A percentile compares a stretch with the other conserved stretches of the same genome.
These are phyloP conservation scores for Zangia roseola DNA, from an alignment of 768 basidiomycete species.

Conservation along the genomic window DNA sequence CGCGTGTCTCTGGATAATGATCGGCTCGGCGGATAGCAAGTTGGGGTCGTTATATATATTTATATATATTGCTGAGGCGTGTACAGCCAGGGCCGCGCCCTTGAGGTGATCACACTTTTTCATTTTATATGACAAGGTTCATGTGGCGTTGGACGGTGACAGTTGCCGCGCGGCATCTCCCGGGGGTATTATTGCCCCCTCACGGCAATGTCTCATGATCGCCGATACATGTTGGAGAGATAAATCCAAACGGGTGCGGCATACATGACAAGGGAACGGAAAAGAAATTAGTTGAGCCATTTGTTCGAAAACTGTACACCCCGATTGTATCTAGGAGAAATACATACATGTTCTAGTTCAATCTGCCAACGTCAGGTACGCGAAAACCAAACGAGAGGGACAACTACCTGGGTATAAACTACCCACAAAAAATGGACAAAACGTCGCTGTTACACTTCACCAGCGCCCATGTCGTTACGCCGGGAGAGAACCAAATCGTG, in stretches of 20 bases:
- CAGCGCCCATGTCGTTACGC: slow-evolving; percentile 10
- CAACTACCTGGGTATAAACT: too few relatives aligned
- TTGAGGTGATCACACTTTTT: slow-evolving; percentile 17
- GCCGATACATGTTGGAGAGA: background rate
- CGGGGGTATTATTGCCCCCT: slow-evolving; percentile 2
- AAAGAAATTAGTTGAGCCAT: slow-evolving; percentile 6
- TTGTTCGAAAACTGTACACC: slow-evolving; percentile 22
- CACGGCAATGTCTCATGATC: slow-evolving; percentile 15
- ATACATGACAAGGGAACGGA: slow-evolving; percentile 3
- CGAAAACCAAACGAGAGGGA: too few relatives aligned
- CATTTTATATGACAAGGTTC: slow-evolving; percentile 24
- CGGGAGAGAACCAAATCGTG: slow-evolving; percentile 15
- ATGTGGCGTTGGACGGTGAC: slow-evolving; percentile 30
- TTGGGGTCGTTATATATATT: background rate
- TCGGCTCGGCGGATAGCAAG: slow-evolving; percentile 7
- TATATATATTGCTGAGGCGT: background rate
- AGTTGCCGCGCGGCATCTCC: slow-evolving; percentile 19
- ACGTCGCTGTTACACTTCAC: slow-evolving; percentile 9
- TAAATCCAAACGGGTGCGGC: slow-evolving; percentile 10
- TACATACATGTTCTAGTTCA: slow-evolving; percentile 18
- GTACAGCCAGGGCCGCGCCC: slow-evolving; percentile 12
- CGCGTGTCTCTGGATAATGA: slow-evolving; percentile 4
- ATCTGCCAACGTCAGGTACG: background rate
- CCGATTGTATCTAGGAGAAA: slow-evolving; percentile 13
- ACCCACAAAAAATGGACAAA: too few relatives aligned